Base-by-base conservation (phyloP, 192 early-diverging fungal genomes). In the Gryganskiella cystojenkinii region DNA sequence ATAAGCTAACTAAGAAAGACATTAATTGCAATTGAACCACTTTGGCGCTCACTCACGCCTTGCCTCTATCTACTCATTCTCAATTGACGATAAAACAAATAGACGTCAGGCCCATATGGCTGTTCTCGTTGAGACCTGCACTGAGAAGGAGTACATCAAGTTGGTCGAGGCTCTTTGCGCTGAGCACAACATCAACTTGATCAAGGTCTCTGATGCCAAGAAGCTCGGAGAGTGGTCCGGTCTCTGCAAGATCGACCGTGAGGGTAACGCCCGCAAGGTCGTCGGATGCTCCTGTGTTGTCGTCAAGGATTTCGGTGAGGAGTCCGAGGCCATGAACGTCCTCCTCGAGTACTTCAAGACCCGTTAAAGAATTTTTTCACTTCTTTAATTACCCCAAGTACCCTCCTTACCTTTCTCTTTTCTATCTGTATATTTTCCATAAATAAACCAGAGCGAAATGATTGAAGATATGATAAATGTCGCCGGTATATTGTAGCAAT, bases 201-300 rank as follows among this genome's bases (percentile, higher is more conserved):
- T 99, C 90, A 96, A 97, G 93, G 92, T 99, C 57, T 87, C 91
- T 43, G 96, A 98, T 85, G 88, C 94, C 81, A 98, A 98, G 95
- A 95, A 96, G 92, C 91, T 99, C 80, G 98, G 98, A 81, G 95
- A 98, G 88, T 98, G 96, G 98, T 94, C 93, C 67, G 98, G 98
- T 87, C 93, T 98, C 79, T 99, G 96, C 94, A 98, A 99, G 93
- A 94, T 99, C 81, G 98, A 99, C 86, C 93, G 95, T 74, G 95
- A 97, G 82, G 98, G 98, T 80, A 96, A 95, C 85, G 91, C 98
- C 83, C 95, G 98, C 84, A 98, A 98, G 93, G 90, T 97, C 69
- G 95, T 98, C 67, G 94, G 92, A 55, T 92, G 92, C 86, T 97
- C 96, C 61, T 95, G 94, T 81, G 95, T 96, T 45, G 98, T 96